Conservation (phyloP, 139 green algal species). For the Haematococcus lacustris region DNA sequence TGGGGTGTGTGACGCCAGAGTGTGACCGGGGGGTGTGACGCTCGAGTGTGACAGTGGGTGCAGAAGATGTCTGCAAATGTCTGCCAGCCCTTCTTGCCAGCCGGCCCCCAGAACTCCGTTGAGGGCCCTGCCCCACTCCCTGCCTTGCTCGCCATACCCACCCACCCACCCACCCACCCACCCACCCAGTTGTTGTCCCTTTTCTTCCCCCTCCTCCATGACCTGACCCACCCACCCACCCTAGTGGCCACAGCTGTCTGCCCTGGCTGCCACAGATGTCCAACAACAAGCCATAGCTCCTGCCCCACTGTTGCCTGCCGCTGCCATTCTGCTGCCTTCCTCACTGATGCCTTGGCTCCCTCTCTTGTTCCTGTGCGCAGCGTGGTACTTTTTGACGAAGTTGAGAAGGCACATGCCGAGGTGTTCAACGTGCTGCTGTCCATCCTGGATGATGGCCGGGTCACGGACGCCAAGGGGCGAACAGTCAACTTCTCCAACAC, state of each 20-base stretch:
- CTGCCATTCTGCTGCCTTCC: background rate
- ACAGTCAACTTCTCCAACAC: conserved; percentile 90
- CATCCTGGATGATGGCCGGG: conserved; percentile 78
- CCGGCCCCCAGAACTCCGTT: background rate
- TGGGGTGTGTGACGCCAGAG: background rate
- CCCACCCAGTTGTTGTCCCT: background rate
- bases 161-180: no score
- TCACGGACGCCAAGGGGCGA: conserved; percentile 60
- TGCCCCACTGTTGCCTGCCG: background rate
- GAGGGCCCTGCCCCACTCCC: no score
- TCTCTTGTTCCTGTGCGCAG: conserved; percentile 42
- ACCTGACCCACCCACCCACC: no score
- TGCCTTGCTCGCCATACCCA: no score
- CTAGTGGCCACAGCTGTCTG: background rate
- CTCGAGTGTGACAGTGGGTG: background rate
- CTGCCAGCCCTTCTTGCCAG: background rate
- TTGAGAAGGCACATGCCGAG: conserved; percentile 44
- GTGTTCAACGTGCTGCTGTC: conserved; percentile 87
- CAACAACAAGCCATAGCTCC: background rate
- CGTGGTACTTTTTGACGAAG: conserved; percentile 92
- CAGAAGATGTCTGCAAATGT: no score
- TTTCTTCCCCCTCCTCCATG: background rate
- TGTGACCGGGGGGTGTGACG: background rate
- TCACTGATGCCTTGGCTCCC: background rate
- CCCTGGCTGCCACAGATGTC: background rate